Evolutionary conservation across 139 green algal genomes (phyloP).

Genomic region (Edaphochlamys debaryana): DNA sequence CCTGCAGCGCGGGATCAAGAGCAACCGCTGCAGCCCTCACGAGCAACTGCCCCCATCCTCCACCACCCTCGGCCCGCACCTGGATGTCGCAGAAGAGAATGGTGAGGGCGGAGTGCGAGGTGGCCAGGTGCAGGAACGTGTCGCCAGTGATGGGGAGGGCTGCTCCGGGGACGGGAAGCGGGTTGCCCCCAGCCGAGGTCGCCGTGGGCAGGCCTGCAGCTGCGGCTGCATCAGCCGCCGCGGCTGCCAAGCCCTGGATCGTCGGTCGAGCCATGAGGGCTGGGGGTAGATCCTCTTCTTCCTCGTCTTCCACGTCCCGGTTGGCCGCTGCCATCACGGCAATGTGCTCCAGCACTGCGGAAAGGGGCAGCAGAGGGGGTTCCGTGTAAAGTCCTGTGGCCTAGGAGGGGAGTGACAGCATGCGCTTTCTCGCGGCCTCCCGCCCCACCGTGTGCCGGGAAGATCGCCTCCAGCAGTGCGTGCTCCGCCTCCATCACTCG

Average conservation of each 20-base stretch:
- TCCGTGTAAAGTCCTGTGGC: background rate
- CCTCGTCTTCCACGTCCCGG: background rate
- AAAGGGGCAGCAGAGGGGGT: background rate
- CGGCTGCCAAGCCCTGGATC: background rate
- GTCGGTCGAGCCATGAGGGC: too few species aligned
- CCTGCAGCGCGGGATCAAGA: background rate
- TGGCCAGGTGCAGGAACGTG: constrained; percentile 28
- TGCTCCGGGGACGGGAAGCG: too few species aligned
- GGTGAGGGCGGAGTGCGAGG: constrained; percentile 15
- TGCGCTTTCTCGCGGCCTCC: background rate
- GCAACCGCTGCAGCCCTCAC: too few species aligned
- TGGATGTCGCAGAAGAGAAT: constrained; percentile 32
- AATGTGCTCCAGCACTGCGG: background rate
- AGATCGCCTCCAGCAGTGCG: background rate
- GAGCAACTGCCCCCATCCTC: background rate
- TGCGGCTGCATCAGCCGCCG: too few species aligned
- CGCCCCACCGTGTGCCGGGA: background rate
- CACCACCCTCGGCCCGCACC: background rate
- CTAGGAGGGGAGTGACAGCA: background rate
- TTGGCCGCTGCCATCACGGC: background rate
- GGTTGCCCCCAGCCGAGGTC: too few species aligned
- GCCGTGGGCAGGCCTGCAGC: background rate
- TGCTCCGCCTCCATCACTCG: background rate
- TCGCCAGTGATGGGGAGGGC: constrained; percentile 1
- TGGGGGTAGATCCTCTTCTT: background rate